These are phyloP conservation scores for Phaeoacremonium minimum DNA, from an alignment of 2,329 filamentous ascomycete species.

Conservation along the genomic window DNA sequence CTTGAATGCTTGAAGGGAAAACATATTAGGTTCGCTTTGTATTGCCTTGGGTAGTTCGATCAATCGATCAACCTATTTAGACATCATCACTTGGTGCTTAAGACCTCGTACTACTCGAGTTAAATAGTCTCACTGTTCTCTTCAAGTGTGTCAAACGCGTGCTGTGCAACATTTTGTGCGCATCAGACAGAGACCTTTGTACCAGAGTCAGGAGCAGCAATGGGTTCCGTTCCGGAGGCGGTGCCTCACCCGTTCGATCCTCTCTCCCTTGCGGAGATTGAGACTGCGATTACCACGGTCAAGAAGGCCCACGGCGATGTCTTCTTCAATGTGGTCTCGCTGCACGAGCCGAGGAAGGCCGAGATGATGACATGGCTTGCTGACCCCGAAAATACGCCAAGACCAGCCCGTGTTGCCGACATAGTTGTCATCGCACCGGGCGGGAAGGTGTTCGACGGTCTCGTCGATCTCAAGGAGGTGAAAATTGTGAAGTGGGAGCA, in stretches of 20 bases:
- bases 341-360: constrained; percentile 80
- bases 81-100: neutral
- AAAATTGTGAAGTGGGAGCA: constrained; percentile 72
- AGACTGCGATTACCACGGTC: constrained; percentile 63
- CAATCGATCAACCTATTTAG: too few species aligned
- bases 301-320: constrained; percentile 66
- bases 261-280: constrained; percentile 68
- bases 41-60: too few species aligned
- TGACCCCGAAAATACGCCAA: constrained; percentile 52
- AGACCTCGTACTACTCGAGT: neutral
- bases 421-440: constrained; percentile 76
- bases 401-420: constrained; percentile 72
- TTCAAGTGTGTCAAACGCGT: neutral
- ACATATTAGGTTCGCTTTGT: neutral
- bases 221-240: constrained; percentile 10
- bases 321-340: constrained; percentile 81
- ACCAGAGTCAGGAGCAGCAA: constrained; percentile 1
- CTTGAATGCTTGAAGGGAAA: constrained; percentile 1
- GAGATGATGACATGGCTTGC: constrained; percentile 79
- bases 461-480: constrained; percentile 66
- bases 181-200: neutral
- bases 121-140: neutral
- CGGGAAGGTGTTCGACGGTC: constrained; percentile 77
- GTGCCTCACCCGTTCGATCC: constrained; percentile 70
- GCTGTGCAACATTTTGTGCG: neutral